Evolutionary conservation across 805 yeast species (phyloP), one percentile per base, ranked within the genome.

Genomic region (Isabelozyma heimii): DNA sequence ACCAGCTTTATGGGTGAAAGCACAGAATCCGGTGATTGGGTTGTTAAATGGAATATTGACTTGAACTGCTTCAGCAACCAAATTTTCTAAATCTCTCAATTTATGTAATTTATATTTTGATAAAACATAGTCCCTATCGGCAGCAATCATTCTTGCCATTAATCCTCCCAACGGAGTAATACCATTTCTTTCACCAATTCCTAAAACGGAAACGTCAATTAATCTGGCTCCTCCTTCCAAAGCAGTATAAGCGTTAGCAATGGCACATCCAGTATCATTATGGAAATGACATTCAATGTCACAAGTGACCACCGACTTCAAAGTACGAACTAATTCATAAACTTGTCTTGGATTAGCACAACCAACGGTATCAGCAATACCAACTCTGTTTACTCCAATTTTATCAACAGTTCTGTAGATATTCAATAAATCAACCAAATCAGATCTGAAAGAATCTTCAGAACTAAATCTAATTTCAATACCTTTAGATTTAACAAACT

Each of bases 311-410:
- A 92, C 97, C 12, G 91, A 84, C 73, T 85, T 89, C 69, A 92
- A 83, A 41, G 99, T 94, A 66, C 95, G 85, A 54, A 92, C 94
- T 60, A 92, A 82, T 75, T 92, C 99, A 71, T 92, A 92, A 51
- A 92, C 99, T 75, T 94, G 98, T 76, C 99, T 85, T 62, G 99
- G 99, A 78, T 92, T 92, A 56, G 99, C 99, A 70, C 98, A 87
- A 44, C 99, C 99, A 49, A 92, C 99, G 37, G 99, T 92, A 70
- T 92, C 99, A 58, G 99, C 99, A 75, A 92, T 92, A 76, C 99
- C 99, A 47, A 92, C 97, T 73, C 99, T 85, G 80, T 94, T 91
- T 54, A 92, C 99, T 63, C 99, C 99, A 60, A 92, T 89, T 76
- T 90, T 89, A 77, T 89, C 96, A 56, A 92, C 99, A 26, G 97